A percentile compares a stretch with the other conserved stretches of the same genome.
Conservation (phyloP, 148 eudicot species). For the Diospyros lotus region DNA sequence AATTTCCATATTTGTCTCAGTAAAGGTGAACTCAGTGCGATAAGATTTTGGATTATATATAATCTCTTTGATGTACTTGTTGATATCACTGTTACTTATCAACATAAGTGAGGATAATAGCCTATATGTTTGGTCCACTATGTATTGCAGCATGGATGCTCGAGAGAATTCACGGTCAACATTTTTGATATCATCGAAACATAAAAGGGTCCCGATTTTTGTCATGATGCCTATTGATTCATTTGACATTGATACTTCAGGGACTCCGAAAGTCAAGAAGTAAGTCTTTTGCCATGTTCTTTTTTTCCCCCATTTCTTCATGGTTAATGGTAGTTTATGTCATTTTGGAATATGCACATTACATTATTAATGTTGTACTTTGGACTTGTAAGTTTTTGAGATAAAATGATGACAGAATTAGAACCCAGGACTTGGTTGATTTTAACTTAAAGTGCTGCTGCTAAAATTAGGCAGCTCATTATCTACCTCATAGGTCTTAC, state of each 20-base stretch:
- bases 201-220: constrained; percentile 52
- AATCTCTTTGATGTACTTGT: neutral
- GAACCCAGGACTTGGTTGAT: constrained; percentile 1
- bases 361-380: neutral
- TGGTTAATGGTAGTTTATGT: neutral
- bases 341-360: neutral
- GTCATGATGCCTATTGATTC: constrained; percentile 67
- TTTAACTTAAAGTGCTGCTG: neutral
- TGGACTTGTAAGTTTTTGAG: neutral
- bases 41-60: neutral
- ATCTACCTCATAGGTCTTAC: neutral
- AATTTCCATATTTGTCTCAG: neutral
- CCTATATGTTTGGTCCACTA: constrained; percentile 16
- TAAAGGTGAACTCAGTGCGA: too few relatives aligned
- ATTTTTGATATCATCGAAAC: constrained; percentile 42
- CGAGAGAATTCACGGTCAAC: constrained; percentile 49
- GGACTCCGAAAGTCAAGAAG: constrained; percentile 45
- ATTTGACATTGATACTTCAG: constrained; percentile 43
- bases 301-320: neutral
- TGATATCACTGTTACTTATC: neutral
- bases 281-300: constrained; percentile 15
- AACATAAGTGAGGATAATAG: neutral
- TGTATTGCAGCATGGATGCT: constrained; percentile 53
- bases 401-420: neutral
- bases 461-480: neutral